Base-by-base conservation (phyloP, 106 monocot genomes). In the Platanthera zijinensis region DNA sequence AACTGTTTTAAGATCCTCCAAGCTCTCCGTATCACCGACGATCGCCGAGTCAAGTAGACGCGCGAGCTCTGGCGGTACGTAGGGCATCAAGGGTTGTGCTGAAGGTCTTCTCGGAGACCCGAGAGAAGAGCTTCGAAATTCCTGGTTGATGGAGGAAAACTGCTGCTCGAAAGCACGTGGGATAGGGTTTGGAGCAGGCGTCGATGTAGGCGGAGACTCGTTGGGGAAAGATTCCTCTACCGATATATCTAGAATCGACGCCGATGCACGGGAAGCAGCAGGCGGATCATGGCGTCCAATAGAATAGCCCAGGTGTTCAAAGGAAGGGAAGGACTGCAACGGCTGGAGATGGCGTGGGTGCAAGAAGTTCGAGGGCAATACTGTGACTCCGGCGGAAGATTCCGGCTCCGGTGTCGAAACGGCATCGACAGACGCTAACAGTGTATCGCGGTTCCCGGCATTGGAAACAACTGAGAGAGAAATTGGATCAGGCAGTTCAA, bases 1-100 rank as follows among this genome's bases (percentile, higher is more conserved):
- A 71, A 86, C 78, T 0, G 48, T 56, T 49, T 53, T 69, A 39
- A 99, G 80, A 51, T 51, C 69, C 67, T 90, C 84, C 48, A 94
- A 59, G 79, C 87, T 80, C 50, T 80, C 80, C 13, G 52, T 32
- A 8, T 79, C 77, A 5, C 94, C 97, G 77, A 84, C 82, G 73
- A 97, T 88, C 46, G 97, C 89, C 1, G 89, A 88, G 73, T 99
- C 92, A 9, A 99, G 87, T 32, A 88, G 78, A 67, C 81, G 91
- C 10, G 86, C 74, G 7, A 99, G 78, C 80, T 92, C 91, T 5
- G 79, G 81, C 1, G 97, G 80, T 18, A 92, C 75, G 50, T 85
- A 78, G 1, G 90, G 91, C 89, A 92, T 85, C 8, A 77, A 14
- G n/a, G 83, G 80, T 73, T 85, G 88, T 32, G 83, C 14, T 51